Percentiles rank a stretch among this genome's conserved stretches.
phyloP scores from a whole-genome alignment of 768 basidiomycete genomes.

The Dendrothele bispora region DNA sequence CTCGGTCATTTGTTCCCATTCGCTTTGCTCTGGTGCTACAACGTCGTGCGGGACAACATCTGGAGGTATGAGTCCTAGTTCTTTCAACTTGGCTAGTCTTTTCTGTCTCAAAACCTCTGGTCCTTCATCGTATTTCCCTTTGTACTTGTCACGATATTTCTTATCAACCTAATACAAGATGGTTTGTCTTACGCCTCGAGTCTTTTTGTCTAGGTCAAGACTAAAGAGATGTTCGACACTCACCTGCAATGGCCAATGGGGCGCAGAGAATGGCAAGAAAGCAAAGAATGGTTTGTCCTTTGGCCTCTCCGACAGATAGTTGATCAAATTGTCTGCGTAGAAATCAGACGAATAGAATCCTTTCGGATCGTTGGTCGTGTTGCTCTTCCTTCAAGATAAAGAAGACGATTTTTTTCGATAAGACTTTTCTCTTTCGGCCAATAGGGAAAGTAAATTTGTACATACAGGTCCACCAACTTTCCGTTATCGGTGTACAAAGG shows the following conservation, averaged over 20 bases:
- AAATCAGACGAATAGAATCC: constrained; percentile 13
- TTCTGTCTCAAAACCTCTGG: constrained; percentile 11
- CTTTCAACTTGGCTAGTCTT: constrained; percentile 11
- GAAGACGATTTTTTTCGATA: background rate
- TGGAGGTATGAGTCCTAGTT: constrained; percentile 10
- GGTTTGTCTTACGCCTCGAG: too few species aligned
- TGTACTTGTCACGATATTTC: constrained; percentile 11
- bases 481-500: constrained; percentile 12
- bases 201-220: too few species aligned
- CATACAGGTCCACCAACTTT: constrained; percentile 9
- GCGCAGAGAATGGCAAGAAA: constrained; percentile 15
- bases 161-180: too few species aligned
- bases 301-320: constrained; percentile 11
- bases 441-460: too few species aligned
- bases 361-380: constrained; percentile 4
- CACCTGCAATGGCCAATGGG: constrained; percentile 16
- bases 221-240: too few species aligned
- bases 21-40: constrained; percentile 8
- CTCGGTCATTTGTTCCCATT: constrained; percentile 10
- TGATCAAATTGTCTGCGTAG: constrained; percentile 10
- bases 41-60: constrained; percentile 12
- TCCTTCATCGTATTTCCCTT: constrained; percentile 14
- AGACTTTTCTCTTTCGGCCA: background rate
- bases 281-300: constrained; percentile 16
- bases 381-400: background rate